Conservation (phyloP, 1,139 yeast genomes). For the Candida sp. region DNA sequence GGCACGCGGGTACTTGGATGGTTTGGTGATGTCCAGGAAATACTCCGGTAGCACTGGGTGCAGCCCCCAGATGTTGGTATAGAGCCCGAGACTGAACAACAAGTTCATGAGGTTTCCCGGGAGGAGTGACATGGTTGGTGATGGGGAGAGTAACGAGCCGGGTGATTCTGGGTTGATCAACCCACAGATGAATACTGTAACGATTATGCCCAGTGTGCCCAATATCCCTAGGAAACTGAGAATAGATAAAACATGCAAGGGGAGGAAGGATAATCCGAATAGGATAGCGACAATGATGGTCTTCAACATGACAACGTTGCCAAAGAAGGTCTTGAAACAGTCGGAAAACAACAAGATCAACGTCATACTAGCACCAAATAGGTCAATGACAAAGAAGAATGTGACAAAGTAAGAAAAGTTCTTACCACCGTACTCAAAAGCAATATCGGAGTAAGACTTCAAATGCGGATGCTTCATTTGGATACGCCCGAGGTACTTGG, state of each 20-base stretch:
- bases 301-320: conserved; percentile 57
- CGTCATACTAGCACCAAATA: conserved; percentile 79
- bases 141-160: conserved; percentile 69
- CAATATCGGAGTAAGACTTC: conserved; percentile 50
- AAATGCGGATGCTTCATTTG: conserved; percentile 31
- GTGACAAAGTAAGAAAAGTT: conserved; percentile 65
- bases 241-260: conserved; percentile 72
- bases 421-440: conserved; percentile 46
- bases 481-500: conserved; percentile 49
- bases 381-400: conserved; percentile 71
- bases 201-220: conserved; percentile 67
- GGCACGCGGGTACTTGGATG: conserved; percentile 38
- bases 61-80: conserved; percentile 93
- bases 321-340: conserved; percentile 71
- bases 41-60: conserved; percentile 87
- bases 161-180: conserved; percentile 55
- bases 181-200: conserved; percentile 67
- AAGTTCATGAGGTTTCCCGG: conserved; percentile 43
- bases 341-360: conserved; percentile 84
- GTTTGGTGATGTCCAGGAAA: conserved; percentile 84
- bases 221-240: conserved; percentile 77
- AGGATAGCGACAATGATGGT: conserved; percentile 47
- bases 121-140: conserved; percentile 56
- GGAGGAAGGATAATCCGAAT: conserved; percentile 70
- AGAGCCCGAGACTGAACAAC: conserved; percentile 70